These are phyloP conservation scores for Durio zibethinus DNA, from an alignment of 345 rosid genomes.

Conservation along the genomic window DNA sequence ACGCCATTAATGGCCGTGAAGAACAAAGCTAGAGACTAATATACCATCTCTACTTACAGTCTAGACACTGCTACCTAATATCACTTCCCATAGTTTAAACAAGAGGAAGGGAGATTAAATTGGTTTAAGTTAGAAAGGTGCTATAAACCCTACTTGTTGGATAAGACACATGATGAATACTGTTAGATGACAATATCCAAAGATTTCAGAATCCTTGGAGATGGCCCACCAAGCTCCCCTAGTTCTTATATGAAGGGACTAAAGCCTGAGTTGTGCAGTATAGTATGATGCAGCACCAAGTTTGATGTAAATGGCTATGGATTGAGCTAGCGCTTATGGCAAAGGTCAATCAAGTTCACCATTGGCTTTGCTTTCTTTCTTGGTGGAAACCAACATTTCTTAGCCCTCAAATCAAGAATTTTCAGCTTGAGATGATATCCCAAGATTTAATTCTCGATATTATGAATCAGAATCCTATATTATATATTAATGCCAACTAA, in stretches of 20 bases:
- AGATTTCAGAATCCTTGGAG: constrained; percentile 23
- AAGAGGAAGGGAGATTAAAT: neutral
- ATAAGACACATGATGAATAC: neutral
- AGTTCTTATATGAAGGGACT: constrained; percentile 24
- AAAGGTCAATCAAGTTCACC: constrained; percentile 13
- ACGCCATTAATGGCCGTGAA: too few species aligned
- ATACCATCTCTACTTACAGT: too few species aligned
- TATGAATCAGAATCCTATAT: neutral
- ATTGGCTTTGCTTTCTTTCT: constrained; percentile 6
- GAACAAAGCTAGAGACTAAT: neutral
- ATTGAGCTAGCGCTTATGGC: neutral
- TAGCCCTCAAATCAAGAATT: neutral
- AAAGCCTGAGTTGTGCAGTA: constrained; percentile 10
- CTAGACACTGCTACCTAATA: too few species aligned
- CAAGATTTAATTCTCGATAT: constrained; percentile 10
- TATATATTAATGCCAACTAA: neutral
- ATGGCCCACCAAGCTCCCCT: constrained; percentile 15
- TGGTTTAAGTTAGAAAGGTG: neutral
- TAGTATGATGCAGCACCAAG: constrained; percentile 20
- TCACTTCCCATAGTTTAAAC: neutral
- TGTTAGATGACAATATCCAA: neutral
- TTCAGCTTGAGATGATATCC: constrained; percentile 11
- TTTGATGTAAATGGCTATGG: constrained; percentile 14
- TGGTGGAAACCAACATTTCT: neutral
- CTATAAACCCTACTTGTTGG: neutral